phyloP scores from a whole-genome alignment of 1,284 basidiomycete species.

The Lignosus rhinocerotis region DNA sequence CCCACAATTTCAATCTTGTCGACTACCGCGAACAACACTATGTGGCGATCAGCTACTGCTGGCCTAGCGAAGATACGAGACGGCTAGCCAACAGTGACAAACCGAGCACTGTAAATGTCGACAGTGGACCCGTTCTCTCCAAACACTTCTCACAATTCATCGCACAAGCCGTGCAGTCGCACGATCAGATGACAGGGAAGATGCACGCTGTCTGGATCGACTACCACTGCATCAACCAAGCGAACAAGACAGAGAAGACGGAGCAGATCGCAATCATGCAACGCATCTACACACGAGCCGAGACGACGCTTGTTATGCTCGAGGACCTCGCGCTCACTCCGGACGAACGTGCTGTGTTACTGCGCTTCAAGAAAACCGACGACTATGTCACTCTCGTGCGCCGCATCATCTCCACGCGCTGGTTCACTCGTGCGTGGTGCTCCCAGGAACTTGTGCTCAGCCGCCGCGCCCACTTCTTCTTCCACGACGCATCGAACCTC shows the following conservation, averaged over 20 bases:
- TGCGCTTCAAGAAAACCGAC: background rate
- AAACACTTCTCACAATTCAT: constrained; percentile 16
- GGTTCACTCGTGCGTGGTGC: constrained; percentile 24
- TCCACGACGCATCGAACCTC: constrained; percentile 6
- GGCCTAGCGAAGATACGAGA: constrained; percentile 3
- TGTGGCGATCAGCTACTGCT: constrained; percentile 19
- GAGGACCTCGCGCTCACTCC: constrained; percentile 10
- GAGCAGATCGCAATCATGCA: constrained; percentile 20
- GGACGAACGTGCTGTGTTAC: background rate
- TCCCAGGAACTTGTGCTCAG: constrained; percentile 21
- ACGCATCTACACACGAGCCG: constrained; percentile 11
- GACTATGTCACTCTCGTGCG: background rate
- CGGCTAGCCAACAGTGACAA: constrained; percentile 1
- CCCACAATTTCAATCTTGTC: background rate
- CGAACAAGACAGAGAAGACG: constrained; percentile 6
- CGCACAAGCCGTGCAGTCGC: constrained; percentile 3
- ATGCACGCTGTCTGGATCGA: constrained; percentile 14
- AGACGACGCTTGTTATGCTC: constrained; percentile 14
- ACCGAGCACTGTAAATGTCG: background rate
- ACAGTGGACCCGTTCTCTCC: background rate
- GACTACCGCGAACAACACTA: constrained; percentile 13
- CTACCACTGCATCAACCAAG: constrained; percentile 18
- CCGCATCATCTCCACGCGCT: constrained; percentile 11
- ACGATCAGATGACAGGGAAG: background rate
- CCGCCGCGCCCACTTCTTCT: constrained; percentile 9